Evolutionary conservation across 1,284 basidiomycete species (phyloP).

Genomic region (Earliella scabrosa): DNA sequence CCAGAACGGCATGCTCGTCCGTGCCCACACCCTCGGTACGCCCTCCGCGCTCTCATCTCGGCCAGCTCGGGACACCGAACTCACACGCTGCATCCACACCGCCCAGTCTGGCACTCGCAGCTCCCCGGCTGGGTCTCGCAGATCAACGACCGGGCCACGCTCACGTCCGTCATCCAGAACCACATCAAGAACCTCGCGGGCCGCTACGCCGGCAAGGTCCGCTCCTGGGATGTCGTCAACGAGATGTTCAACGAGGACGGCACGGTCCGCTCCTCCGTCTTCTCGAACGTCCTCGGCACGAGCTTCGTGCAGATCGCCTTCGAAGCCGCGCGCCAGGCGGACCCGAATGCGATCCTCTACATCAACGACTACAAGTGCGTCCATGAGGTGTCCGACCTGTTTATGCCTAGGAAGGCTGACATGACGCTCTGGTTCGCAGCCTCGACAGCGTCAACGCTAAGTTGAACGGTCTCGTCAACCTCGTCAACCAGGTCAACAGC

Average conservation of each 20-base stretch:
- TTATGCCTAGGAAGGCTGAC: neutral
- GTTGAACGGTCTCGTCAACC: slow-evolving; percentile 35
- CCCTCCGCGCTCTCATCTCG: neutral
- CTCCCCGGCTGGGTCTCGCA: slow-evolving; percentile 48
- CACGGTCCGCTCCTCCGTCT: slow-evolving; percentile 38
- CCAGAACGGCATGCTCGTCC: slow-evolving; percentile 48
- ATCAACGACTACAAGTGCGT: slow-evolving; percentile 42
- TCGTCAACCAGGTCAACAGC: slow-evolving; percentile 37
- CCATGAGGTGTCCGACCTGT: neutral
- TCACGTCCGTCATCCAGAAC: slow-evolving; percentile 38
- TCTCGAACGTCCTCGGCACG: slow-evolving; percentile 39
- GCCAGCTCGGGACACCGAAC: slow-evolving; percentile 2
- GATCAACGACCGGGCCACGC: slow-evolving; percentile 32
- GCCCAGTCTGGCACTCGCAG: slow-evolving; percentile 51
- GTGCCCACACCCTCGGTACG: slow-evolving; percentile 48
- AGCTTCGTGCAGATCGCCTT: slow-evolving; percentile 41
- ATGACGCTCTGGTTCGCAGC: slow-evolving; percentile 10
- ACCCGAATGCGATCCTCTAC: slow-evolving; percentile 42
- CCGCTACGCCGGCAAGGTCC: slow-evolving; percentile 43
- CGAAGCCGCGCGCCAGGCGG: slow-evolving; percentile 38
- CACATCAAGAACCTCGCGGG: slow-evolving; percentile 42
- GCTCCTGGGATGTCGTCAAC: slow-evolving; percentile 40
- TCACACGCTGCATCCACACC: neutral
- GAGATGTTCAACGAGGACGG: slow-evolving; percentile 43
- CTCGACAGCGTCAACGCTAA: slow-evolving; percentile 37